Conservation (phyloP, 768 basidiomycete genomes). For the Galerina sulciceps region DNA sequence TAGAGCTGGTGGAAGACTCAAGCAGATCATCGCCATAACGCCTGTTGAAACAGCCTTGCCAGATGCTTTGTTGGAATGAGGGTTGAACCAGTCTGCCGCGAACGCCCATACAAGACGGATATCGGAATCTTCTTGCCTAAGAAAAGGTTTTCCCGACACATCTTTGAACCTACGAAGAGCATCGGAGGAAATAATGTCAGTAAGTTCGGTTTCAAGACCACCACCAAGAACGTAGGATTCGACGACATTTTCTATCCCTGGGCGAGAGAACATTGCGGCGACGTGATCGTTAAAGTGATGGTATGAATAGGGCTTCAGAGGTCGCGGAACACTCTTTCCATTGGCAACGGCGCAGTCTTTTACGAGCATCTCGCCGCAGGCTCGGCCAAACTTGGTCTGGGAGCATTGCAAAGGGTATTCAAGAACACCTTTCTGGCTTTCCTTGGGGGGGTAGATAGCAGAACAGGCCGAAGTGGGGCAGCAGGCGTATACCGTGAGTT, state of each 20-base stretch:
- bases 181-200: background rate
- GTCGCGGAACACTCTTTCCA: background rate
- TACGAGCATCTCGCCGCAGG: background rate
- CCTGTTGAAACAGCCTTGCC: slow-evolving; percentile 3
- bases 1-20: too few relatives aligned
- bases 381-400: background rate
- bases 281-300: slow-evolving; percentile 16
- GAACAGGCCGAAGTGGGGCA: background rate
- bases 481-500: background rate
- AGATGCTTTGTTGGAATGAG: background rate
- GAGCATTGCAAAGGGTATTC: background rate
- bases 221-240: background rate
- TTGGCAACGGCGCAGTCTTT: background rate
- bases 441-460: background rate
- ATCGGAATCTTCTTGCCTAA: background rate
- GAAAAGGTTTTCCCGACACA: background rate
- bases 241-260: slow-evolving; percentile 11
- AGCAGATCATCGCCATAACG: background rate
- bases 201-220: background rate
- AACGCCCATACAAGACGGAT: slow-evolving; percentile 8
- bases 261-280: slow-evolving; percentile 6
- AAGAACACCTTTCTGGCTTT: background rate
- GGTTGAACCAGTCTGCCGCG: background rate
- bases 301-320: slow-evolving; percentile 7
- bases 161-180: background rate